phyloP scores from a whole-genome alignment of 495 filamentous ascomycete genomes.

The Penicillium turbatum region DNA sequence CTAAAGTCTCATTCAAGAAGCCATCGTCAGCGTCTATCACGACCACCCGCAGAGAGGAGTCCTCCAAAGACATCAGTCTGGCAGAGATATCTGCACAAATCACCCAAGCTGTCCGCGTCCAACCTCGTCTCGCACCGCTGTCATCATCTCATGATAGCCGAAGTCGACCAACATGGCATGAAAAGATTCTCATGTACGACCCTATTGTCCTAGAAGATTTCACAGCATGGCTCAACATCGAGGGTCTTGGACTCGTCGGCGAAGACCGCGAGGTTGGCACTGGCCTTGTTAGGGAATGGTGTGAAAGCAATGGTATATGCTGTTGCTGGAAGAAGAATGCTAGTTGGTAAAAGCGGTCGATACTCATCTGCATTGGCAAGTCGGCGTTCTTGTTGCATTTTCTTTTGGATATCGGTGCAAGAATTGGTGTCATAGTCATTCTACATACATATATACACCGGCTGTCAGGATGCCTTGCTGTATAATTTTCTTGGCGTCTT shows the following conservation, averaged over 20 bases:
- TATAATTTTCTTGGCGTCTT: too few species aligned
- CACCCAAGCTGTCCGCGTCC: conserved; percentile 57
- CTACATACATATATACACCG: neutral
- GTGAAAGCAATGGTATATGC: conserved; percentile 74
- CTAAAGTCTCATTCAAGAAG: conserved; percentile 8
- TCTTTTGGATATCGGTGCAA: neutral
- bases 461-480: neutral
- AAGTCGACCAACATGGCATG: conserved; percentile 62
- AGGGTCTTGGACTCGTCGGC: conserved; percentile 56
- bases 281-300: conserved; percentile 73
- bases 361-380: neutral
- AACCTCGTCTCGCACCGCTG: conserved; percentile 39
- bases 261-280: conserved; percentile 61
- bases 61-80: conserved; percentile 9
- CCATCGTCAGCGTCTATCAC: neutral
- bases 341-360: conserved; percentile 13
- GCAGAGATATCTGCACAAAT: conserved; percentile 56
- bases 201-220: conserved; percentile 88
- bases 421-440: neutral
- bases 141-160: conserved; percentile 7
- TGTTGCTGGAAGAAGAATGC: conserved; percentile 47
- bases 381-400: neutral
- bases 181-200: conserved; percentile 93
- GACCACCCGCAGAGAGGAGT: neutral
- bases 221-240: conserved; percentile 73